Evolutionary conservation across 306 rosid genomes (phyloP).

Genomic region (Vigna hirtella): DNA sequence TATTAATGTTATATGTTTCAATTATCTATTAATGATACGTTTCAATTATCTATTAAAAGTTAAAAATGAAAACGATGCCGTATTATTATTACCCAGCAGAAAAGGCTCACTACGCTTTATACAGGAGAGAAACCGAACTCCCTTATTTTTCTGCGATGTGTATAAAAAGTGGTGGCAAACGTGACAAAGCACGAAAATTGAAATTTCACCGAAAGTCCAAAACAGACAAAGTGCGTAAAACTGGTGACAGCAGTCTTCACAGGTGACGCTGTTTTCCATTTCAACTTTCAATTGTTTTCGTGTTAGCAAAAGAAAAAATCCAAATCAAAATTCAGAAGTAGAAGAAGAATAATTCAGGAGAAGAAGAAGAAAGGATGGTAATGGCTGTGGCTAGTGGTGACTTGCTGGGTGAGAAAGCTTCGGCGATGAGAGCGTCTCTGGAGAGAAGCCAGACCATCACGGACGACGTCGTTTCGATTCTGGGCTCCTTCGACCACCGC

Average conservation of each 20-base stretch:
- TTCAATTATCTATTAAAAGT: no score
- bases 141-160: no score
- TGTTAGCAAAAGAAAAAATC: background rate
- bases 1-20: no score
- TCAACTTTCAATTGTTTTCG: background rate
- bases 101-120: no score
- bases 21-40: no score
- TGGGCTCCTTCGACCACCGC: conserved; percentile 87
- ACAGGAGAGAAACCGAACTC: no score
- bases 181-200: background rate
- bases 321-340: background rate
- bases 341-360: background rate
- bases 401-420: conserved; percentile 67
- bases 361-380: conserved; percentile 50
- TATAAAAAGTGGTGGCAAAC: background rate
- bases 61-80: no score
- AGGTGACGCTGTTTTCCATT: background rate
- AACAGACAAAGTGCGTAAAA: conserved; percentile 3
- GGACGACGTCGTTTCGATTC: conserved; percentile 73
- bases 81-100: no score
- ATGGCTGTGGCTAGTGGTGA: conserved; percentile 52
- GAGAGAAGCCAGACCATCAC: conserved; percentile 80
- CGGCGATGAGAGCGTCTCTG: conserved; percentile 70
- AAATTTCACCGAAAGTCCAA: background rate
- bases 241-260: background rate